A percentile compares a stretch with the other conserved stretches of the same genome.
Conservation (phyloP, 345 rosid species). For the Laguncularia racemosa region DNA sequence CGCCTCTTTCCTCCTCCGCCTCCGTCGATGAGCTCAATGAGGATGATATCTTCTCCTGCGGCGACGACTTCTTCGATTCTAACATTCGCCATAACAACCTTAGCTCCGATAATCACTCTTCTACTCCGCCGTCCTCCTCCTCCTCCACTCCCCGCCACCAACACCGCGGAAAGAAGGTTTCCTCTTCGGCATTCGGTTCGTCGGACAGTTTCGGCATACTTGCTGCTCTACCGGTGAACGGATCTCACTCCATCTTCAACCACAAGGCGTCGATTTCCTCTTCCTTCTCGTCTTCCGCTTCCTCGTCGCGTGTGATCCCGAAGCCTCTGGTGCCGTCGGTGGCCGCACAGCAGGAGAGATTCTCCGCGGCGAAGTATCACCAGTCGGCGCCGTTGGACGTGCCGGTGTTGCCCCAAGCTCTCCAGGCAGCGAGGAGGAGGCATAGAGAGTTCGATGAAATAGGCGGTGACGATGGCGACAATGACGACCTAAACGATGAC, state of each 20-base stretch:
- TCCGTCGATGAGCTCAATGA: conserved; percentile 23
- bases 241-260: conserved; percentile 11
- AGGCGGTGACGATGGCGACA: conserved; percentile 7
- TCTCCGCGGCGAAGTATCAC: conserved; percentile 12
- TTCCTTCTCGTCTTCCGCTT: conserved; percentile 14
- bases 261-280: conserved; percentile 17
- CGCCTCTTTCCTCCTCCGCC: conserved; percentile 6
- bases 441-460: conserved; percentile 13
- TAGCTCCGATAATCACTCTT: too few species aligned
- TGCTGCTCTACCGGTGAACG: conserved; percentile 24
- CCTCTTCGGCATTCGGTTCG: background rate
- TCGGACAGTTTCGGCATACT: conserved; percentile 28
- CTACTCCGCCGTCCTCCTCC: background rate
- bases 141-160: conserved; percentile 11
- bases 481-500: conserved; percentile 12
- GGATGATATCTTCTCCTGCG: conserved; percentile 25
- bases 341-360: conserved; percentile 9
- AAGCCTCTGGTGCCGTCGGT: conserved; percentile 17
- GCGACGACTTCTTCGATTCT: conserved; percentile 6
- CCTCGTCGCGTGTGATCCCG: conserved; percentile 24
- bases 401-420: conserved; percentile 12
- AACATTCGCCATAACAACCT: background rate
- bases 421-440: conserved; percentile 13
- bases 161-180: conserved; percentile 1
- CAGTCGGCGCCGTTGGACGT: conserved; percentile 34